Base-by-base conservation (phyloP, 2,329 filamentous ascomycete species). In the Microdochium trichocladiopsis region DNA sequence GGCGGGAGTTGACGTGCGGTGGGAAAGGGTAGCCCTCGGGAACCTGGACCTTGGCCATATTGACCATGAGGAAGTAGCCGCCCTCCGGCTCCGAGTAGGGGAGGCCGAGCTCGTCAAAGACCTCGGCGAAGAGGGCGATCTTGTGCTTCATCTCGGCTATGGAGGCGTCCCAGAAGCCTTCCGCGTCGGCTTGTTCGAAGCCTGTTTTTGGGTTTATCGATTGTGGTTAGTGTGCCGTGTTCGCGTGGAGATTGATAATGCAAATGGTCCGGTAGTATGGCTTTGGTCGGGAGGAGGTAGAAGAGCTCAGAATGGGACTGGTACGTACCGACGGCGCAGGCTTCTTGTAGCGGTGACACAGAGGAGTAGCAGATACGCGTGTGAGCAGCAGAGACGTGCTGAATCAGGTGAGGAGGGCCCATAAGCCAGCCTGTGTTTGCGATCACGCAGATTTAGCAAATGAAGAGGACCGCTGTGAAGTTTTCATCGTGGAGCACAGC, bases 311-410 rank as follows among this genome's bases (percentile, higher is more conserved):
- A 45, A 18, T 41, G n/a, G n/a, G n/a, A n/a, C 36, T 41, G 22
- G 41, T 22, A 66, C 68, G 37, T 62, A 71, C 71, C 94, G 47
- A 96, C 88, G 4, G 94, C 94, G 8, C 88, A 89, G 0, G 94
- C 94, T 72, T 97, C 94, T 68, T 99, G 94, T 2, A 97, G 78
- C 0, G 94, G 94, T 16, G 90, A 95, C 5, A 96, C 92, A 47
- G 88, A 92, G 50, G 87, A 91, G 74, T 94, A 99, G 77, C 94
- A 97, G 66, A 99, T 97, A 51, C 93, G 83, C 0, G 93, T 97
- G 69, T 99, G 94, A 1, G 94, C 94, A 18, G 90, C 90, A 11
- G 88, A 84, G 31, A 96, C 93, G 66, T 96, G 89, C 66, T 95
- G 88, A 72, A 97, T 91, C 50, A 97, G 76, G 55, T 96, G 82